Evolutionary conservation across 768 basidiomycete genomes (phyloP), one percentile per base, ranked within the genome.

Genomic region (Mycena venus): DNA sequence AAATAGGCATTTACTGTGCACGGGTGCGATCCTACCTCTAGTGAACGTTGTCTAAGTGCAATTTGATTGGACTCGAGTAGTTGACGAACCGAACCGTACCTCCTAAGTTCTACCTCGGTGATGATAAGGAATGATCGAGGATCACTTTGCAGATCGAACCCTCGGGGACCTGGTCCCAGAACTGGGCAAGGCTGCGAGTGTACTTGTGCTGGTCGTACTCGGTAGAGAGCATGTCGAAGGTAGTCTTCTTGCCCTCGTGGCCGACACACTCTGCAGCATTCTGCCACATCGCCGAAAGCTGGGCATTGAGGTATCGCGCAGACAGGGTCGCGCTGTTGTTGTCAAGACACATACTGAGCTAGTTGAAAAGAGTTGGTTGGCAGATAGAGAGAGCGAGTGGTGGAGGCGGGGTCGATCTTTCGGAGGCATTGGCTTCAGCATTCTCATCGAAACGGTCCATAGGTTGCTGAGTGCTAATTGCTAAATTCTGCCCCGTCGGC

Each of bases 161-260:
- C 38, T 60, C n/a, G 58, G n/a, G 0, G 34, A 4, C 40, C 73
- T 72, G 31, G 38, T 21, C 44, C 29, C 59, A 21, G 62, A 34
- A 71, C 70, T 71, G 61, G 11, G 70, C 70, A 12, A 71, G 70
- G 17, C 62, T 51, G 44, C 70, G 70, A 7, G 70, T 65, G 70
- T 65, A 71, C 62, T 71, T 59, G 55, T 53, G 53, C 42, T 59
- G 55, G 3, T 64, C 21, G 40, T 64, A 36, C 21, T 63, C 70
- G 42, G 25, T 2, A 6, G 59, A 60, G 23, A 21, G 36, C 6
- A 60, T 34, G 29, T 65, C 53, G 40, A 71, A 34, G 51, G 32
- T 34, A 19, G 62, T 7, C 25, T 55, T 56, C 27, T 56, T 34
- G 40, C 62, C 62, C 2, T 38, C 62, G 53, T 65, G 53, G 29